Evolutionary conservation across 768 basidiomycete species (phyloP).

Genomic region (Pleurotus sapidus): DNA sequence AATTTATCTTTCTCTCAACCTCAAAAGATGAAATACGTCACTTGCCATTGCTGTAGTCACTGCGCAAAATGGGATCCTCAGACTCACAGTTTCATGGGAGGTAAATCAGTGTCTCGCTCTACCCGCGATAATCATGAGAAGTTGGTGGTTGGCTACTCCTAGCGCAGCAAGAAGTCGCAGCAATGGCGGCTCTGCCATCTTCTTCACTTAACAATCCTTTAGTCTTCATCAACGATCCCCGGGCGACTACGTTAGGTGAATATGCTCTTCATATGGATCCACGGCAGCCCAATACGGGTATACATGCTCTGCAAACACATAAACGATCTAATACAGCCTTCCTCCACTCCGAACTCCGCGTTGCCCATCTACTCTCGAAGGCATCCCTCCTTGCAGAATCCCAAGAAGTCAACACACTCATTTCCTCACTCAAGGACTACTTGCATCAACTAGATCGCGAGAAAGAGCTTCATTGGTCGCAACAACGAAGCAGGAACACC

Average conservation of each 20-base stretch:
- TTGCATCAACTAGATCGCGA: background rate
- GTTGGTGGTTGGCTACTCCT: background rate
- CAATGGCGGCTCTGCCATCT: constrained; percentile 4
- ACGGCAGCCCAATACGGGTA: constrained; percentile 4
- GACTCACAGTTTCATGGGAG: constrained; percentile 5
- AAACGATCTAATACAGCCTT: constrained; percentile 5
- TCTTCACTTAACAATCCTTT: constrained; percentile 7
- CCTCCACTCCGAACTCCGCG: constrained; percentile 4
- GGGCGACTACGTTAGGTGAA: background rate
- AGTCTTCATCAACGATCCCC: constrained; percentile 13
- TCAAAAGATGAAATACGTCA: too few species aligned
- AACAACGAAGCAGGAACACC: background rate
- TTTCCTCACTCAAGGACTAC: too few species aligned
- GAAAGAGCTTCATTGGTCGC: background rate
- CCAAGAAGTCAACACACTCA: background rate
- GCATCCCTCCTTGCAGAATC: background rate
- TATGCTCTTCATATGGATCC: background rate
- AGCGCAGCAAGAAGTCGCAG: constrained; percentile 7
- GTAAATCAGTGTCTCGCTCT: constrained; percentile 5
- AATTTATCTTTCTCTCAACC: too few species aligned
- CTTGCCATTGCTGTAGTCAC: background rate
- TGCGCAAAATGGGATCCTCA: background rate
- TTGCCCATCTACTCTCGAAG: constrained; percentile 6
- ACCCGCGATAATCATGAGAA: constrained; percentile 18
- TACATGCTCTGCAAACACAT: constrained; percentile 4